Evolutionary conservation across 176 grass and related monocot species (phyloP), one percentile per base, ranked within the genome.

Genomic region (Oryza nivara): DNA sequence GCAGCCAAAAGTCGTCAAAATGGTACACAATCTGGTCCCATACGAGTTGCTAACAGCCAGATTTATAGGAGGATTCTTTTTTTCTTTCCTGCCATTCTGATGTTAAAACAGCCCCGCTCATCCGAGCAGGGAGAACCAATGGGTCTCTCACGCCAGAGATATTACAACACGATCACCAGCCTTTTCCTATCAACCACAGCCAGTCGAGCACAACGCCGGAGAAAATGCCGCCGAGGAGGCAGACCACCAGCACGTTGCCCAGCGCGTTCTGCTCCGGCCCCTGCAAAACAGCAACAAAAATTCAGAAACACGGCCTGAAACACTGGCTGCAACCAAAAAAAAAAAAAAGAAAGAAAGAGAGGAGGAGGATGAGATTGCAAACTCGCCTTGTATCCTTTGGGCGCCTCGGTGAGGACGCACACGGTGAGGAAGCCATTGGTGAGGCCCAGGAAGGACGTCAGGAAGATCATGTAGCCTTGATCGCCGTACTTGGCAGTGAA

Each of bases 141-240:
- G 30, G 30, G 34, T 43, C 30, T 32, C 30, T 32, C 30, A 32
- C 0, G 30, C 30, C 30, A 32, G 30, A 32, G 30, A 32, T 32
- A 32, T 32, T 32, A 32, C 2, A 3, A 32, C 30, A 32, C 2
- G 70, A 70, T 84, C 88, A 95, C 90, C 90, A 95, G 43, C 93
- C 93, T 82, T 92, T 90, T 68, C 90, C 90, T 41, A 95, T 95
- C 58, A 95, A 74, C 93, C 93, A 95, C 72, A 95, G 54, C 90
- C 93, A 95, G 82, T 95, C 93, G 49, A 95, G 88, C 34, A 86
- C 82, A 7, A 95, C 93, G 6, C 93, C 93, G 7, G 93, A 80
- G 80, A 95, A 95, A 68, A 95, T 75, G 32, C 93, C 93, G 16
- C 64, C 79, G 13, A 92, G 84, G 70, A 95, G 93, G 77, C 56